Base-by-base conservation (phyloP, 306 rosid species). In the Crotalaria pallida region DNA sequence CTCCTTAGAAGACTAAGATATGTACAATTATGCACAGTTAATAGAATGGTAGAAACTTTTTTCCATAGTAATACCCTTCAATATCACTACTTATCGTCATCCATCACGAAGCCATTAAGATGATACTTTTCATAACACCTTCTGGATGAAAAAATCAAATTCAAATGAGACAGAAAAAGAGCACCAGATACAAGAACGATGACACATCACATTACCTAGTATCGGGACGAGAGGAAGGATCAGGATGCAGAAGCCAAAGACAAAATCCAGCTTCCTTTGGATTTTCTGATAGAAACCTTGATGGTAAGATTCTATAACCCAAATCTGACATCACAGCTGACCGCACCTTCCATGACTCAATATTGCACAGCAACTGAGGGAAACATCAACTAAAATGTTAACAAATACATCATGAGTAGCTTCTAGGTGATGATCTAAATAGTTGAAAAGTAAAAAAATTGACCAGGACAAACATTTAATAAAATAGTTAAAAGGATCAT, bases 201-300 rank as follows among this genome's bases (percentile, higher is more conserved):
- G 44, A 23, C 77, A 55, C 45, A 23, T 58, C 1, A 43, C 11
- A 12, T 58, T 73, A 94, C 98, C 92, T 91, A 71, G 89, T 74
- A 65, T 83, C 76, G 18, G 99, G 99, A 16, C 97, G 95, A 67
- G 88, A 84, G 64, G 95, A 86, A 13, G 89, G 91, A 64, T 88
- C 89, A n/a, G 99, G 99, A 78, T 94, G 95, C 64, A 94, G 86
- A 59, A 91, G 90, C 97, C 96, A 94, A 61, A 91, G 95, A 86
- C 96, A 88, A 71, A 91, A 87, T 15, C 97, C 97, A 85, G 94
- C 89, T 73, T 94, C 97, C 87, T 67, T 85, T 64, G 90, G 71
- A 72, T 91, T 85, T 72, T 87, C 95, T 24, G 96, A 80, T 36
- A 94, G 82, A 87, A 94, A 91, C 43, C 61, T 86, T 38, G 97